Evolutionary conservation across 257 asterid species (phyloP).

Genomic region (Solanum sejunctum): DNA sequence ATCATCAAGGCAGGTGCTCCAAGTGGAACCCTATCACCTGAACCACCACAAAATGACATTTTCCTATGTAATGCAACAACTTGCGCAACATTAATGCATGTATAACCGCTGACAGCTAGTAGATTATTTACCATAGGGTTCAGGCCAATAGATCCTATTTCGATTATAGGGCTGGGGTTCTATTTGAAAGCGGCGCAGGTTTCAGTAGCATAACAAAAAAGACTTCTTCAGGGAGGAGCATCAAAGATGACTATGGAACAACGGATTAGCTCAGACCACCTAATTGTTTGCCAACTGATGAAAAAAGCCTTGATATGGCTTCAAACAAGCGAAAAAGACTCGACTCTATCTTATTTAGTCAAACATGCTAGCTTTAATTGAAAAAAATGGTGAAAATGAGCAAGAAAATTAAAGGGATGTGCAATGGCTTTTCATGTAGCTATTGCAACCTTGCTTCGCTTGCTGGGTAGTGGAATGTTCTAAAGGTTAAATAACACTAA

Average conservation of each 20-base stretch:
- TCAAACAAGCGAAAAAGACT: background rate
- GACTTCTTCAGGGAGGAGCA: background rate
- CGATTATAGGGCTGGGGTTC: background rate
- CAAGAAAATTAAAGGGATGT: too few relatives aligned
- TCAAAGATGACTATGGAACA: background rate
- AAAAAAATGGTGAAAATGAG: too few relatives aligned
- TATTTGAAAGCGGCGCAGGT: background rate
- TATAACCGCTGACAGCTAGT: background rate
- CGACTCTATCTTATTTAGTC: background rate
- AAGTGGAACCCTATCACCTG: constrained; percentile 57
- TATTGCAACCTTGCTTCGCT: too few relatives aligned
- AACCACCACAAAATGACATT: background rate
- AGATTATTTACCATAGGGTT: background rate
- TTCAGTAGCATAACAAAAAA: background rate
- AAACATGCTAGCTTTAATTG: too few relatives aligned
- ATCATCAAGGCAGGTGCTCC: constrained; percentile 72
- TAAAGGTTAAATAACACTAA: too few relatives aligned
- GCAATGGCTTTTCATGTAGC: too few relatives aligned
- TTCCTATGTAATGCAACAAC: background rate
- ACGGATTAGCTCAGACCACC: background rate
- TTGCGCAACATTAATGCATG: background rate
- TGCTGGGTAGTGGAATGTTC: too few relatives aligned
- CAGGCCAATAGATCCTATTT: background rate
- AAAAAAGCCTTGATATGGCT: too few relatives aligned
- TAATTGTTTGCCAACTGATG: background rate